Base-by-base conservation (phyloP, 2,329 filamentous ascomycete genomes). In the Penicillium digitatum region DNA sequence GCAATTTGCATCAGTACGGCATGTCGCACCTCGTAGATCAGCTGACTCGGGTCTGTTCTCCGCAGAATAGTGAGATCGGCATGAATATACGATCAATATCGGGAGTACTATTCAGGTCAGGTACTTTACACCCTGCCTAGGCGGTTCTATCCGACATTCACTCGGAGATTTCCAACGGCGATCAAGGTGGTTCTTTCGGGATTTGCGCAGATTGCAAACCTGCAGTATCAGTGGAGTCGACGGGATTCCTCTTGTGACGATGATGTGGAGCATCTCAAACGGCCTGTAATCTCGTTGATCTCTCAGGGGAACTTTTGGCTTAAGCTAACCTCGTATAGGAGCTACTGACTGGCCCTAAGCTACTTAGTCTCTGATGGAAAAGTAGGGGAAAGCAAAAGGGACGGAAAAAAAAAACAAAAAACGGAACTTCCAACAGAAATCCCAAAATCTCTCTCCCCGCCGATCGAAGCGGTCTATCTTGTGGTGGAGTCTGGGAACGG, bases 401-500 rank as follows among this genome's bases (percentile, higher is more conserved):
- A 24, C 10, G 18, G 44, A 38, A 24, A 46, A 7, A 20, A 38
- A 12, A 11, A 11, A 11, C 9, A 5, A 37, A 37, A 20, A 37
- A 2, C 11, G 32, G 20, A 37, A 18, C 22, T 20, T 22, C 8
- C 12, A 37, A 27, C 11, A 16, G 18, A 42, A 39, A 35, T 16
- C 7, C 40, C 39, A 55, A 26, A 39, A n/a, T n/a, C n/a, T 49
- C 45, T 45, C 53, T 56, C 52, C 60, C 49, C 60, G 56, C 52
- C 57, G 61, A 64, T 64, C 60, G 60, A 63, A 54, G 55, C 56
- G 58, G 62, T 59, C 58, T 63, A 57, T 54, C 42, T 8, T 32
- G 20, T 26, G 27, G 54, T 62, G 62, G 62, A 34, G 56, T 52
- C 60, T 62, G 53, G 55, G 53, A 65, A 63, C 62, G 61, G 62